phyloP scores from a whole-genome alignment of 2,329 filamentous ascomycete genomes.

The Ophiostoma populinum region DNA sequence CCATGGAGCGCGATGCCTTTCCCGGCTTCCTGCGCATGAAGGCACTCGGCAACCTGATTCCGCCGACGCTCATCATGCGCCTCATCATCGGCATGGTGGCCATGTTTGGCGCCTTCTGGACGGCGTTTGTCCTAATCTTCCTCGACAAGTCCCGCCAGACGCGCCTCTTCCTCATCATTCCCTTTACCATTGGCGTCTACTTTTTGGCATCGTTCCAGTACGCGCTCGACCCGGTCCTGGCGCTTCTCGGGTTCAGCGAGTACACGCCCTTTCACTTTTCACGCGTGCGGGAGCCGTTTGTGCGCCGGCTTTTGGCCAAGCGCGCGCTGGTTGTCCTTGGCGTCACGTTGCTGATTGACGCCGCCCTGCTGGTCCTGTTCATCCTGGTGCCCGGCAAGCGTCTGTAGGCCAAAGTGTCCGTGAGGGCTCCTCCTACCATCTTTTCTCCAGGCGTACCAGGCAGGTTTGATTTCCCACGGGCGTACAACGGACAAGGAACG shows the following conservation, averaged over 20 bases:
- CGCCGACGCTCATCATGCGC: conserved; percentile 71
- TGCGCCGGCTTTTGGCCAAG: conserved; percentile 69
- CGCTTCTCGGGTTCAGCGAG: conserved; percentile 78
- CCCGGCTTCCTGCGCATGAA: conserved; percentile 91
- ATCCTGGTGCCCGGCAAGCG: conserved; percentile 86
- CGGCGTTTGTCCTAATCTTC: conserved; percentile 84
- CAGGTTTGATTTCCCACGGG: conserved; percentile 6
- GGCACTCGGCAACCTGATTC: conserved; percentile 87
- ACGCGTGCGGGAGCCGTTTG: conserved; percentile 75
- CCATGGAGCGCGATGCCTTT: conserved; percentile 98
- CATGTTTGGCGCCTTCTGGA: conserved; percentile 89
- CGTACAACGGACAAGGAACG: too few relatives aligned
- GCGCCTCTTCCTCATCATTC: conserved; percentile 73
- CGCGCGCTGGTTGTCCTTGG: conserved; percentile 66
- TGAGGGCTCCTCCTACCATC: background rate
- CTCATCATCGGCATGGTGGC: conserved; percentile 70
- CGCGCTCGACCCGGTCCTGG: conserved; percentile 80
- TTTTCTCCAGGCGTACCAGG: too few relatives aligned
- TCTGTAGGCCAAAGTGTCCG: conserved; percentile 29
- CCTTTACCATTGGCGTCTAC: conserved; percentile 84
- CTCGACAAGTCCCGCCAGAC: conserved; percentile 57
- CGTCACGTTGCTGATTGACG: conserved; percentile 59
- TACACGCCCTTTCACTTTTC: conserved; percentile 92
- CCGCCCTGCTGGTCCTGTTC: conserved; percentile 75
- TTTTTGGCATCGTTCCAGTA: conserved; percentile 85